Base-by-base conservation (phyloP, 306 rosid species). In the Prunus davidiana region DNA sequence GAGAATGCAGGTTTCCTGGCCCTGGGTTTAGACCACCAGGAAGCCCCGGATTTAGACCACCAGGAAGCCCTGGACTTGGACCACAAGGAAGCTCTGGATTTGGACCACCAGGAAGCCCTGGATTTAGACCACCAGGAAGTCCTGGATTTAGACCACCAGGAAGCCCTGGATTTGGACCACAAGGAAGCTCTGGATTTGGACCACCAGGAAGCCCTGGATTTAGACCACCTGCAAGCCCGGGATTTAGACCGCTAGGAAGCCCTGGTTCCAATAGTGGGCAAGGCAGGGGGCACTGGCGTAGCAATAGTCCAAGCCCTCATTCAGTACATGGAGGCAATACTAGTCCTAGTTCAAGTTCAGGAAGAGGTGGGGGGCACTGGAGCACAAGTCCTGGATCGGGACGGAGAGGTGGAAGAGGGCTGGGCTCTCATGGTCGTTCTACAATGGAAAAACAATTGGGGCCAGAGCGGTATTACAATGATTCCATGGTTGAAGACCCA, bases 401-500 rank as follows among this genome's bases (percentile, higher is more conserved):
- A 57, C 47, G 78, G 50, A 79, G 89, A 80, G 78, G 88, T 2
- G 89, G 93, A 77, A 85, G 76, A n/a, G 88, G 86, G 72, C 38
- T 1, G 5, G 83, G 86, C 78, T 87, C 86, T 76, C 82, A 45
- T 75, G 85, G 85, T 73, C 82, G 3, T 64, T 75, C 79, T 55
- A 32, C 80, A 14, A 54, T 24, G 27, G 80, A 78, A 67, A 72
- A 77, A 76, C 43, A 70, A 54, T 41, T 3, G 45, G 83, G 80
- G 69, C 82, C 79, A 0, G 86, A 76, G 65, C 76, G 32, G 70
- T 88, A 87, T 80, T 92, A 80, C 81, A 71, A 83, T 65, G 64
- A 73, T 9, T 92, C 97, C 78, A 95, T 95, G 99, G 78, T 95
- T 50, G 97, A 89, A 79, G 97, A 95, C 84, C 97, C 99, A 2